Base-by-base conservation (phyloP, 2,329 filamentous ascomycete genomes). In the Chaetomiaceae sp. region DNA sequence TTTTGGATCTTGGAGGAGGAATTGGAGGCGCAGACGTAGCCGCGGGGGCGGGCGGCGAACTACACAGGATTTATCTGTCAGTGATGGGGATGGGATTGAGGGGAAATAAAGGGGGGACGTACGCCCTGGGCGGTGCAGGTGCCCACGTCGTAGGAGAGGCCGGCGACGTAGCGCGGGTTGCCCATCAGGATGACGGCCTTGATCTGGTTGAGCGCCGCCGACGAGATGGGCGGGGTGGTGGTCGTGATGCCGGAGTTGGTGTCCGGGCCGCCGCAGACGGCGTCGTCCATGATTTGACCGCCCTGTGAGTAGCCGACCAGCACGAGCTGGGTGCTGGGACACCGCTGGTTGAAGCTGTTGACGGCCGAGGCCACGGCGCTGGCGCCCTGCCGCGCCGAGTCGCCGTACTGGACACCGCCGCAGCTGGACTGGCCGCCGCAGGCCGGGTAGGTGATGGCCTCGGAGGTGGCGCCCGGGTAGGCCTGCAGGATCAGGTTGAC, bases 251-350 rank as follows among this genome's bases (percentile, higher is more conserved):
- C 74, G 42, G 73, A 68, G 54, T 74, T 76, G 4, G 68, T 64
- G 53, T 78, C 77, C 5, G 73, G 72, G 25, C 81, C 82, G 14
- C 82, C 81, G 61, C 81, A 84, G 37, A 84, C 68, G 6, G 80
- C 81, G 59, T 82, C 79, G 59, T 85, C 81, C 66, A 82, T 77
- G 60, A 85, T 84, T 68, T 85, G 79, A 38, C 77, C 80, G 42
- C 82, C 82, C 71, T 83, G 81, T 7, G 79, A 83, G 66, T 85
- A 85, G 33, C 82, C 83, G 34, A 85, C 78, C 29, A 85, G 68
- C 6, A 85, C 79, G 31, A 85, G 71, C 63, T 82, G 69, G 6
- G 80, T 79, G 61, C 66, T 68, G 9, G 83, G 82, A 62, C 82
- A 85, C 62, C 72, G 71, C 42, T 69, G 65, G 61, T 81, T 76